A percentile compares a stretch with the other conserved stretches of the same genome.
Conservation (phyloP, 179 eudicot species). For the Beta lomatogona region DNA sequence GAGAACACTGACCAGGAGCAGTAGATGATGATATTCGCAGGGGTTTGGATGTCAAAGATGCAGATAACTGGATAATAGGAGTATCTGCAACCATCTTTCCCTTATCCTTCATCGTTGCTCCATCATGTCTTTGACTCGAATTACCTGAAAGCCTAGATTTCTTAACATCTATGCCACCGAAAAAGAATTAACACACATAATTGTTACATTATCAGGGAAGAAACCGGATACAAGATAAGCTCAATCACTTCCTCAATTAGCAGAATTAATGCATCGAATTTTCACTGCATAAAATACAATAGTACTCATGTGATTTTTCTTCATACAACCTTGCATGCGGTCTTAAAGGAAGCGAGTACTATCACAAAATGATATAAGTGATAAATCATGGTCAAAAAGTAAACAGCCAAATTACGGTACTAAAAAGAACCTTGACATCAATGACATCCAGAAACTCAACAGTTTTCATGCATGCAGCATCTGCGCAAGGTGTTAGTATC, state of each 20-base stretch:
- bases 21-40: slow-evolving; percentile 5
- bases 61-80: slow-evolving; percentile 16
- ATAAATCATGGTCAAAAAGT: not conserved
- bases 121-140: slow-evolving; percentile 27
- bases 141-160: slow-evolving; percentile 20
- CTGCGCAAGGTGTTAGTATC: not conserved
- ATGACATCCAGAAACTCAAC: not conserved
- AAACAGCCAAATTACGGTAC: not conserved
- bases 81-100: slow-evolving; percentile 24
- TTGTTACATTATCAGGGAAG: not conserved
- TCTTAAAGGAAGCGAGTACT: not conserved
- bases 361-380: not conserved
- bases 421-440: not conserved
- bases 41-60: not conserved
- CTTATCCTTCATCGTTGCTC: slow-evolving; percentile 27
- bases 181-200: not conserved
- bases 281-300: not conserved
- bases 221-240: not conserved
- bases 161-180: slow-evolving; percentile 23
- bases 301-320: not conserved
- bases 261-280: not conserved
- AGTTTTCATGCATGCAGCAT: not conserved
- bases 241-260: not conserved
- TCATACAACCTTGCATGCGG: not conserved
- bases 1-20: slow-evolving; percentile 14